Percentiles rank a stretch among this genome's conserved stretches.
phyloP scores from a whole-genome alignment of 2,329 filamentous ascomycete genomes.

The Cladosporium sp. region DNA sequence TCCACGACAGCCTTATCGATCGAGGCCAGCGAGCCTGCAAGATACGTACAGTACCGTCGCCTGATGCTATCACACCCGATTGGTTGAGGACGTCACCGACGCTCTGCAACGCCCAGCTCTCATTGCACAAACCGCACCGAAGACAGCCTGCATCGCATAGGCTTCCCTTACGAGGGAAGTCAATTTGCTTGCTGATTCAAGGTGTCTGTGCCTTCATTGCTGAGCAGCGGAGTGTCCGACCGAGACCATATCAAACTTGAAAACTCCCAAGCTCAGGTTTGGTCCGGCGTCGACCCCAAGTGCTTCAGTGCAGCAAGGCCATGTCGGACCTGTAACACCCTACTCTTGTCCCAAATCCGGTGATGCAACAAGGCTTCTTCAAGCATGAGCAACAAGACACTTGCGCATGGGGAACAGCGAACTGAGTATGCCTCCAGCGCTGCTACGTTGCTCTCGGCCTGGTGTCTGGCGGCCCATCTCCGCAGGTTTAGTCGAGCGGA shows the following conservation, averaged over 20 bases:
- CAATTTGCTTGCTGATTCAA: too few species aligned
- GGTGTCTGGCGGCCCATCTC: neutral
- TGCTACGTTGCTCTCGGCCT: neutral
- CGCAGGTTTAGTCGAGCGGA: neutral
- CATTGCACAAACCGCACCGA: neutral
- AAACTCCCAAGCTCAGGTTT: neutral
- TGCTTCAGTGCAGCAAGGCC: neutral
- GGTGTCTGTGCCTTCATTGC: neutral
- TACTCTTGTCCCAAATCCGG: neutral
- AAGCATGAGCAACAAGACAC: neutral
- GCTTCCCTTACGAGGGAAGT: too few species aligned
- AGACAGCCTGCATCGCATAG: neutral
- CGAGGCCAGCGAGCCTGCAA: neutral
- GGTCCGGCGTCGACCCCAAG: neutral
- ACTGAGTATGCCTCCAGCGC: neutral
- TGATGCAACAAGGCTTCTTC: neutral
- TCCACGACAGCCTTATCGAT: too few species aligned
- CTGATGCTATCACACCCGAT: neutral
- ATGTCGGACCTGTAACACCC: neutral
- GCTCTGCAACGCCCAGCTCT: neutral
- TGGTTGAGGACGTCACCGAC: neutral
- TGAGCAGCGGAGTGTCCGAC: neutral
- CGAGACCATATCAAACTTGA: neutral
- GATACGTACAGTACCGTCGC: neutral
- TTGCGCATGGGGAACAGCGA: neutral